phyloP scores from a whole-genome alignment of 345 rosid species.

The Boechera stricta region DNA sequence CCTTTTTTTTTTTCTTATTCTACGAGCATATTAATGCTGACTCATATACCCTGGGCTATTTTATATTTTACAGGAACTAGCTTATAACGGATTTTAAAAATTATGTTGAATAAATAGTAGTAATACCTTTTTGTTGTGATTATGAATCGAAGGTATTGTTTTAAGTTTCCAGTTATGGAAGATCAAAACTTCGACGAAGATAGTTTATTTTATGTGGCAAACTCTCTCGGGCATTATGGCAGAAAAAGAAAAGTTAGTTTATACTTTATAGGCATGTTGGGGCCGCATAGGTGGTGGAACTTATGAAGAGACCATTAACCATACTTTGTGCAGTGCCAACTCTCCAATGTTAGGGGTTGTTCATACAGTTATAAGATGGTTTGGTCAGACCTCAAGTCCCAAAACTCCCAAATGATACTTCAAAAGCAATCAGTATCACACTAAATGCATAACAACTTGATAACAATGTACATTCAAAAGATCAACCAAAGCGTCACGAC shows the following conservation, averaged over 20 bases:
- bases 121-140: not conserved
- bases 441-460: not conserved
- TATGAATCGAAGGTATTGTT: not conserved
- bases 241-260: not conserved
- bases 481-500: too few species aligned
- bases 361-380: not conserved
- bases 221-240: not conserved
- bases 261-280: not conserved
- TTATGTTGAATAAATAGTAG: not conserved
- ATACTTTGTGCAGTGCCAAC: not conserved
- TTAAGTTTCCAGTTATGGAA: not conserved
- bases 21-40: slow-evolving; percentile 8
- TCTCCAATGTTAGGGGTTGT: too few species aligned
- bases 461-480: too few species aligned
- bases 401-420: not conserved
- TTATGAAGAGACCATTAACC: not conserved
- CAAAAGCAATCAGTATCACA: not conserved
- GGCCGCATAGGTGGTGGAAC: not conserved
- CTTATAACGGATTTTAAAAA: not conserved
- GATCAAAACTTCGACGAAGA: not conserved
- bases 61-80: not conserved
- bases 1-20: not conserved
- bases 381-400: not conserved
- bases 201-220: not conserved
- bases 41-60: not conserved